Evolutionary conservation across 305 asterid species (phyloP), one percentile per base, ranked within the genome.

Genomic region (Fraxinus ornus): DNA sequence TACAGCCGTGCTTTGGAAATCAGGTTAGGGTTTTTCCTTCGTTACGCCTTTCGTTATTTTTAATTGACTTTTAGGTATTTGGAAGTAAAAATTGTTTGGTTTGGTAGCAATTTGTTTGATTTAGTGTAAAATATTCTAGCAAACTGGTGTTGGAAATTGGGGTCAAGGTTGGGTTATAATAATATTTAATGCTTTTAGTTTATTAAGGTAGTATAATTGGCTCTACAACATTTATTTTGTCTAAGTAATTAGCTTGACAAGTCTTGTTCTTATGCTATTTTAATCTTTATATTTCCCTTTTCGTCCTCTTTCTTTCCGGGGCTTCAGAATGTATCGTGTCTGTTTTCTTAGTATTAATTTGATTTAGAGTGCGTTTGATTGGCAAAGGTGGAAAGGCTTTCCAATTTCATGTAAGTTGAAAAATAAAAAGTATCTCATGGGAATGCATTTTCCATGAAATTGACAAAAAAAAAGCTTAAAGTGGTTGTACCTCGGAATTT

Each of bases 1-100:
- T 95, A 84, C 79, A 94, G 98, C 88, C 98, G 99, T 85, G 97
- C 97, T 88, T 93, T 95, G 44, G 99, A 93, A 89, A 94, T 94
- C 79, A 90, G 91, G 99, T 95, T 78, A 78, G 57, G 57, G 39
- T 73, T 79, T 32, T 5, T 75, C 28, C 52, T 41, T 41, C 52
- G 52, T 41, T 41, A 41, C 17, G 15, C 28, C 12, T 35, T 8
- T 52, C 60, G 76, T 32, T 74, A 13, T 21, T 30, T 78, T 52
- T 12, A 5, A 49, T 68, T 0, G 10, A 26, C 47, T 64, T 37
- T 75, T 72, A 37, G 6, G 5, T 47, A 36, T 72, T 72, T 5
- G 32, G 30, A 30, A 12, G n/a, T 37, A 28, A 32, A 60, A n/a
- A 62, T 21, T 62, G 21, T 22, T 62, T 19, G 4, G 13, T 78